Percentiles rank a stretch among this genome's conserved stretches.
Evolutionary conservation across 169 alveolate species (phyloP).

Genomic region (Cryptosporidium meleagridis): DNA sequence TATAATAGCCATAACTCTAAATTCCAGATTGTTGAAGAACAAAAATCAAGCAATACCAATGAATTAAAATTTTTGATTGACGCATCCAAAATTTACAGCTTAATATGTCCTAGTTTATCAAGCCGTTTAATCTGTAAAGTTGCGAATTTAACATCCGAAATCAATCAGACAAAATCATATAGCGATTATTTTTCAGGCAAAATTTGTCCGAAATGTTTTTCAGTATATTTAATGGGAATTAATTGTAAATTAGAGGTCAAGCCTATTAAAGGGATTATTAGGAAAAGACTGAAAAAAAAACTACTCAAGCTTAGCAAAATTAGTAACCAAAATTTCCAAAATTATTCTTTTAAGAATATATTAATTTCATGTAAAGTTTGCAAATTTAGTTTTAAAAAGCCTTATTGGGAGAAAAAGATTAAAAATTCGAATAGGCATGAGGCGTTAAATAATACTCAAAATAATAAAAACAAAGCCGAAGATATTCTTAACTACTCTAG

Average conservation of each 20-base stretch:
- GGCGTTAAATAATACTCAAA: background rate
- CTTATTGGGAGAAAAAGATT: constrained; percentile 1
- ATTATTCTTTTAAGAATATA: constrained; percentile 12
- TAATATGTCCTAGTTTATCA: constrained; percentile 26
- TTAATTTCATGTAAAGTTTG: constrained; percentile 20
- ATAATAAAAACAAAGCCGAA: background rate
- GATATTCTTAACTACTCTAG: constrained; percentile 2
- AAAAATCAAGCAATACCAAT: background rate
- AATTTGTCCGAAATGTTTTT: constrained; percentile 53
- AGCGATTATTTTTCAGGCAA: constrained; percentile 29
- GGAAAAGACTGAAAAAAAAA: background rate
- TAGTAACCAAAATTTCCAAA: background rate
- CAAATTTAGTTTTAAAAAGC: background rate
- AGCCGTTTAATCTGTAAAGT: constrained; percentile 35
- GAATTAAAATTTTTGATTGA: constrained; percentile 37
- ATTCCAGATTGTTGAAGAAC: constrained; percentile 6
- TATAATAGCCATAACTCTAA: background rate
- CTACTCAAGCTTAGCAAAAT: background rate
- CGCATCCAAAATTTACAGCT: constrained; percentile 4
- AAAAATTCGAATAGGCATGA: background rate
- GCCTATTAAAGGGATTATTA: background rate
- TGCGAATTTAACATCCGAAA: constrained; percentile 38
- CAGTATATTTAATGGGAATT: constrained; percentile 18
- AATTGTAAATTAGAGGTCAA: constrained; percentile 16
- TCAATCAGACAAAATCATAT: constrained; percentile 27